Base-by-base conservation (phyloP, 768 basidiomycete genomes). In the Mycena amicta region DNA sequence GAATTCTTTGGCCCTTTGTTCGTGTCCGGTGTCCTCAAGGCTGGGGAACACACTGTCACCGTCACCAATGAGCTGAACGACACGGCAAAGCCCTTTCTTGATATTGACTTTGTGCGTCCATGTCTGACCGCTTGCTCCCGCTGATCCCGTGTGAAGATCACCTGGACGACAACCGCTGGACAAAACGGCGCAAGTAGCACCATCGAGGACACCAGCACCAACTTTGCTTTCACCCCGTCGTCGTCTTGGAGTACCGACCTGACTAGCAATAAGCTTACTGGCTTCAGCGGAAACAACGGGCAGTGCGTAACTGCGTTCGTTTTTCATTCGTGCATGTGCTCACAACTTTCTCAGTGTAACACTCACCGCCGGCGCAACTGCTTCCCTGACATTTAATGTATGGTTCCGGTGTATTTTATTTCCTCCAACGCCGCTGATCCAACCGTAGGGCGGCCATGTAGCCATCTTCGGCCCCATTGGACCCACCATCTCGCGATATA, bases 101-200 rank as follows among this genome's bases (percentile, higher is more conserved):
- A 73, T 28, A 66, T 77, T 6, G 77, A 77, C 43, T 71, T 73
- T 62, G 75, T 70, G 29, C 41, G 62, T 59, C 12, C 39, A n/a
- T 2, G 26, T 15, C 49, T 46, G 15, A 8, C 20, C 15, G 25
- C 18, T 4, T 5, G 1, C 23, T 27, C 41, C 26, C 53, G 30
- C 52, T 61, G 47, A 55, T 3, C 49, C 15, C 1, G 23, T 20
- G 11, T 28, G 28, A 22, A 66, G 64, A 66, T 66, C n/a, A 66
- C 56, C 3, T 61, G 60, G 60, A 37, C 49, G 28, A 29, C 56
- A 15, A 50, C 16, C 8, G 28, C 45, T 4, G 2, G 43, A 2
- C 22, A 45, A 8, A n/a, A 20, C 18, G 56, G 53, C 25, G n/a
- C 52, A 20, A 29, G 45, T 0, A 47, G 11, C 22, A 57, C 41